These are phyloP conservation scores for Cryphonectria nitschkei DNA, from an alignment of 2,329 filamentous ascomycete species.

Conservation along the genomic window DNA sequence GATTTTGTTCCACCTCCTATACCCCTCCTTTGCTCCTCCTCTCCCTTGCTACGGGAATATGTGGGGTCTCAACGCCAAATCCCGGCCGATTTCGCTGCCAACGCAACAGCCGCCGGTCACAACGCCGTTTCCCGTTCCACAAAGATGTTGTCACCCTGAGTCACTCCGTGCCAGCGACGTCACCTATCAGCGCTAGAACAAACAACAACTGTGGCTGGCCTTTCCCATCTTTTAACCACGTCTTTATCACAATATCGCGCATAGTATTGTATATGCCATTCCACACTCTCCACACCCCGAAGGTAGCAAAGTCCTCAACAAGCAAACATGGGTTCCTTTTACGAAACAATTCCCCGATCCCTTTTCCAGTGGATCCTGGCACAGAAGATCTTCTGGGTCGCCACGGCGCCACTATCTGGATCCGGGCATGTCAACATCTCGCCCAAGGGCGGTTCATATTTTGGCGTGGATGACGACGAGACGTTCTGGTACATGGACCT, in stretches of 20 bases:
- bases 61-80: slow-evolving; percentile 1
- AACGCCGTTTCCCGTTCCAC: not conserved
- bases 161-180: slow-evolving; percentile 8
- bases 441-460: slow-evolving; percentile 71
- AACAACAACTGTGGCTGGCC: not conserved
- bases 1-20: not conserved
- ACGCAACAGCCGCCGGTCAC: not conserved
- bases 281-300: not conserved
- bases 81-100: slow-evolving; percentile 4
- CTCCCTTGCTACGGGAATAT: slow-evolving; percentile 4
- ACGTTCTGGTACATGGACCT: slow-evolving; percentile 73
- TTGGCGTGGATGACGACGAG: slow-evolving; percentile 62
- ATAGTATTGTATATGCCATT: not conserved
- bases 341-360: slow-evolving; percentile 49
- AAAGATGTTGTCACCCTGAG: slow-evolving; percentile 2
- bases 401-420: slow-evolving; percentile 69
- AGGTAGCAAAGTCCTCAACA: not conserved
- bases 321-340: slow-evolving; percentile 24
- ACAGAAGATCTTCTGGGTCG: slow-evolving; percentile 77
- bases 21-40: not conserved
- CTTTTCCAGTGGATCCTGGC: slow-evolving; percentile 65
- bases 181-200: slow-evolving; percentile 4
- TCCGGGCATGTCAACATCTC: slow-evolving; percentile 73
- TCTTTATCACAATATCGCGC: not conserved
- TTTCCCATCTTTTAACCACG: not conserved